Evolutionary conservation across 2,329 filamentous ascomycete species (phyloP).

Genomic region (Aspergillus nomiae): DNA sequence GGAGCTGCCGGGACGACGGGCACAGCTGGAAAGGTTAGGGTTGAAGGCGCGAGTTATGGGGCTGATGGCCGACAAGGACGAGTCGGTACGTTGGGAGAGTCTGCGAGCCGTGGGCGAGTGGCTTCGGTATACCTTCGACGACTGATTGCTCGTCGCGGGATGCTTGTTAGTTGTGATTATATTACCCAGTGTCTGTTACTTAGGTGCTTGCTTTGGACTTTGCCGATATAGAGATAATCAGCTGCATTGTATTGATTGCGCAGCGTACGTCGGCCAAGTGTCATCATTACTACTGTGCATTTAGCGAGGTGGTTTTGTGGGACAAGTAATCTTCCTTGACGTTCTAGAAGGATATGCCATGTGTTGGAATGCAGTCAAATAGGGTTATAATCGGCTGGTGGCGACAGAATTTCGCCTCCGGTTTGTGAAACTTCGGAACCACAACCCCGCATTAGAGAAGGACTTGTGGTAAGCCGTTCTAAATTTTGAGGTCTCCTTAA

Average conservation of each 20-base stretch:
- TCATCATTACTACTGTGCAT: background rate
- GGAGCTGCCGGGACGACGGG: constrained; percentile 81
- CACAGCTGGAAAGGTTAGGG: constrained; percentile 77
- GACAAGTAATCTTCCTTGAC: background rate
- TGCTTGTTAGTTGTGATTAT: constrained; percentile 19
- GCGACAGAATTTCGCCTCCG: background rate
- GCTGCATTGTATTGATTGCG: constrained; percentile 4
- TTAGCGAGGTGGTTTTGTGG: background rate
- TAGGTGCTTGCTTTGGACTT: constrained; percentile 10
- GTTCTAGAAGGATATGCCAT: background rate
- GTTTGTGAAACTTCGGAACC: background rate
- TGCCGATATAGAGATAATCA: constrained; percentile 5
- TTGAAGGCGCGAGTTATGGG: constrained; percentile 89
- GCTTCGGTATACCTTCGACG: constrained; percentile 70
- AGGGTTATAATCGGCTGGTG: background rate
- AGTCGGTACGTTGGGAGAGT: constrained; percentile 90
- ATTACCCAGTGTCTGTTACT: constrained; percentile 23
- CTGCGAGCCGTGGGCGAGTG: constrained; percentile 79
- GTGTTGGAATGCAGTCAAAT: background rate
- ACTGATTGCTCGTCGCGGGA: constrained; percentile 26
- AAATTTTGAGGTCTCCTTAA: background rate
- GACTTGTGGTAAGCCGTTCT: background rate
- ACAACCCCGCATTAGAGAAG: background rate
- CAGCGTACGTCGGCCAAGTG: background rate
- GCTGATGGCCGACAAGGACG: constrained; percentile 86